phyloP scores from a whole-genome alignment of 2,329 filamentous ascomycete genomes.

The Chalaropsis thielavioides region DNA sequence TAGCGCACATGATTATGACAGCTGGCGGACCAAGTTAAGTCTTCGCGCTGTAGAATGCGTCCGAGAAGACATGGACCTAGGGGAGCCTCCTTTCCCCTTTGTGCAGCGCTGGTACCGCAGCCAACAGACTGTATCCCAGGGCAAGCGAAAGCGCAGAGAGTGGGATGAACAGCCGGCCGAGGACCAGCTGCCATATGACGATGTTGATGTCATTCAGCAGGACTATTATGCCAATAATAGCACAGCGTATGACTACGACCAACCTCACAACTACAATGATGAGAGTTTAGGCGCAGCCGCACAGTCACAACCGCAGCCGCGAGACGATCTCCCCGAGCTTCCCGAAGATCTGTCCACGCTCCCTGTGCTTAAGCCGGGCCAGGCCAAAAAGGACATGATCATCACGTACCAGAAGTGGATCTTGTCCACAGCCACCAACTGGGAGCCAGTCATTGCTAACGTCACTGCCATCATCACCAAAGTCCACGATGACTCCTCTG shows the following conservation, averaged over 20 bases:
- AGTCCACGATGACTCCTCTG: conserved; percentile 33
- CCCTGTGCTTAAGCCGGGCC: conserved; percentile 32
- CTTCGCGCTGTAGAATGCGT: conserved; percentile 75
- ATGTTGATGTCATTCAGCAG: conserved; percentile 14
- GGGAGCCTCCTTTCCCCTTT: conserved; percentile 77
- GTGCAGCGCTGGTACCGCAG: conserved; percentile 66
- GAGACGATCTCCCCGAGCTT: conserved; percentile 46
- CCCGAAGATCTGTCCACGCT: conserved; percentile 43
- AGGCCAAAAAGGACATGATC: conserved; percentile 44
- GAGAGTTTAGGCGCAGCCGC: neutral
- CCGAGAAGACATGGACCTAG: conserved; percentile 51
- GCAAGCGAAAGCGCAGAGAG: conserved; percentile 34
- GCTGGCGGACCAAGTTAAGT: conserved; percentile 60
- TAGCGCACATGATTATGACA: conserved; percentile 26
- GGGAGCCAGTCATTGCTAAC: conserved; percentile 48
- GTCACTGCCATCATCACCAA: conserved; percentile 54
- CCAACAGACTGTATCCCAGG: conserved; percentile 49
- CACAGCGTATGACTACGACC: neutral
- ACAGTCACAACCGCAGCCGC: neutral
- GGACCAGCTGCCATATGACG: conserved; percentile 20
- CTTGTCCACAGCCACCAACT: conserved; percentile 46
- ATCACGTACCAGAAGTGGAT: conserved; percentile 54
- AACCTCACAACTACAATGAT: conserved; percentile 25
- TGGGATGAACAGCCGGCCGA: conserved; percentile 30
- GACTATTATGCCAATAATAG: neutral